Evolutionary conservation across 768 basidiomycete species (phyloP), one percentile per base, ranked within the genome.

Genomic region (Suillus cothurnatus): DNA sequence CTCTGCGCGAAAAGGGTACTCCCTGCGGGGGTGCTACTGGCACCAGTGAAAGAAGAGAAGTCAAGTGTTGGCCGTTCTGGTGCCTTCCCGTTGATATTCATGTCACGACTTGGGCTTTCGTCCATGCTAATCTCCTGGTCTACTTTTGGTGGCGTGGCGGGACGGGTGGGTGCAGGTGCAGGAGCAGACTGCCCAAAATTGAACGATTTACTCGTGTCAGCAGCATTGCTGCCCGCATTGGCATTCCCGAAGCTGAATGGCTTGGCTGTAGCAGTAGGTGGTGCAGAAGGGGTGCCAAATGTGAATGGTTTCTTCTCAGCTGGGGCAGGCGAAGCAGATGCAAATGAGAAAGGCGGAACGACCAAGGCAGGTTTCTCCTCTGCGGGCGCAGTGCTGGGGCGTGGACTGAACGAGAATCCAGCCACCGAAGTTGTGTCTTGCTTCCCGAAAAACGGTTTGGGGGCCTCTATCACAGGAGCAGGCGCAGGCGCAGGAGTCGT

Each of bases 101-200:
- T 77, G 11, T 89, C 88, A 65, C 90, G 82, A 3, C 85, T 86
- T 1, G 92, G 92, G 68, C 92, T 93, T 75, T 93, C 92, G 47
- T 93, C 92, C 92, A 93, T 93, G 63, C 78, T 85, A 68, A 90
- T 85, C 65, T 91, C 91, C 58, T 88, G 83, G 53, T 88, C 88
- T 39, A 81, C 79, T 64, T 81, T 86, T 3, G 91, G 91, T 12
- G 90, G 90, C 0, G 90, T 92, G 6, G 80, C 77, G n/a, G 90
- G 81, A 26, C 88, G 80, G 32, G 80, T 74, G 15, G 78, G 73
- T 1, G 78, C 69, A 31, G 79, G 60, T 3, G 38, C 23, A 52
- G 75, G 53, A 14, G 78, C 68, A 15, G 81, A 64, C 38, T 78
- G 67, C 39, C 86, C 87, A 65, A 91, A 90, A 17, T 79, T 49